Conservation (phyloP, 805 yeast species). For the Starmerella kuoi region DNA sequence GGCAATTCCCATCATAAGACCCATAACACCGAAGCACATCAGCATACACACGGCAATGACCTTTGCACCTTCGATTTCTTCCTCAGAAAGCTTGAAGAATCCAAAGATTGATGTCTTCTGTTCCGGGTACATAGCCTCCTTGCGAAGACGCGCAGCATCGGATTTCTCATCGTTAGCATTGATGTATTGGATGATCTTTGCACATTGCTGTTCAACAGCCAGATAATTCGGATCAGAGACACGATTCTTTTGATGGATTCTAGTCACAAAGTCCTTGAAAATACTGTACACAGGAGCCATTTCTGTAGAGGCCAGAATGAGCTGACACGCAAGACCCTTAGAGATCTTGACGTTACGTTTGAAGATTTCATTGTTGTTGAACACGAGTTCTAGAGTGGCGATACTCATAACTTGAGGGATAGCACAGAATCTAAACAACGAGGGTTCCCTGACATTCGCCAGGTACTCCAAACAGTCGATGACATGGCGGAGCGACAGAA, state of each 20-base stretch:
- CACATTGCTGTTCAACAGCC: conserved; percentile 71
- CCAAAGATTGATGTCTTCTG: not conserved
- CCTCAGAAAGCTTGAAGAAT: conserved; percentile 6
- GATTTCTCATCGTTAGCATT: conserved; percentile 33
- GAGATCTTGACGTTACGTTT: conserved; percentile 70
- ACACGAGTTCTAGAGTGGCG: conserved; percentile 79
- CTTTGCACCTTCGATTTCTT: conserved; percentile 14
- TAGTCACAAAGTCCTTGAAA: conserved; percentile 60
- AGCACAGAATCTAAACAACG: conserved; percentile 82
- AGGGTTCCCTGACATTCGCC: conserved; percentile 63
- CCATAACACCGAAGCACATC: conserved; percentile 9
- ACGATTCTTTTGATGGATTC: conserved; percentile 64
- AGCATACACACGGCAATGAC: conserved; percentile 11
- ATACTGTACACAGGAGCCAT: conserved; percentile 64
- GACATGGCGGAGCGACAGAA: conserved; percentile 67
- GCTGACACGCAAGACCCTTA: conserved; percentile 70
- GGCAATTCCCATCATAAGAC: conserved; percentile 19
- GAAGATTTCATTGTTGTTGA: conserved; percentile 65
- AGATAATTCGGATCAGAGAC: conserved; percentile 80
- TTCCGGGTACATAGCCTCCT: conserved; percentile 3
- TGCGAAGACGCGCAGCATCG: conserved; percentile 11
- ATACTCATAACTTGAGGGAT: conserved; percentile 99
- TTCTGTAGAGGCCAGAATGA: conserved; percentile 63
- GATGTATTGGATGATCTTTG: conserved; percentile 77
- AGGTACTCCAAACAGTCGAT: conserved; percentile 65